phyloP scores from a whole-genome alignment of 176 grass and related monocot genomes.

The Rhynchospora pubera region DNA sequence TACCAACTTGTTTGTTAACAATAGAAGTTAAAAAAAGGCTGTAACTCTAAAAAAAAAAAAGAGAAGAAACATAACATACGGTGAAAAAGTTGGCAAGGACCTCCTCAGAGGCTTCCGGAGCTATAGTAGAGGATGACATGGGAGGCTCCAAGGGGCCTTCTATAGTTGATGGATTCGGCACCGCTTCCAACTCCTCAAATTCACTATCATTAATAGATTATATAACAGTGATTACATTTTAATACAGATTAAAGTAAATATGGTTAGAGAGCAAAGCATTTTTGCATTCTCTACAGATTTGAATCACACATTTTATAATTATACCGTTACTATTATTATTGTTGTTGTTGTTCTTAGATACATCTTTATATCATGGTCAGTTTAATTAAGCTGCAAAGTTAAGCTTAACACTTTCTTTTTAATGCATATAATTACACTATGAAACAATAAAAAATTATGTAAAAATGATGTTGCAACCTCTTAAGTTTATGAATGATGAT shows the following conservation, averaged over 20 bases:
- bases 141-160: constrained; percentile 64
- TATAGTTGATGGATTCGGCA: constrained; percentile 57
- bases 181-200: constrained; percentile 75
- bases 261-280: not conserved
- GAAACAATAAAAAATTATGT: not conserved
- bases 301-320: not conserved
- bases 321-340: not conserved
- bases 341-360: too few relatives aligned
- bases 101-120: constrained; percentile 52
- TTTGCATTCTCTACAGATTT: not conserved
- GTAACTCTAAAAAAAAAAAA: not conserved
- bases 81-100: constrained; percentile 45
- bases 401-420: not conserved
- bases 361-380: not conserved
- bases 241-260: not conserved
- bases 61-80: constrained; percentile 31
- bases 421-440: not conserved
- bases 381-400: not conserved
- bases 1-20: not conserved
- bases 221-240: not conserved
- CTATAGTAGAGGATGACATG: constrained; percentile 19
- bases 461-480: not conserved
- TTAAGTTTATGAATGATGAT: not conserved
- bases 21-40: not conserved
- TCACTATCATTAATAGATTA: constrained; percentile 33